Base-by-base conservation (phyloP, 768 basidiomycete genomes). In the Amanita brunnescens region DNA sequence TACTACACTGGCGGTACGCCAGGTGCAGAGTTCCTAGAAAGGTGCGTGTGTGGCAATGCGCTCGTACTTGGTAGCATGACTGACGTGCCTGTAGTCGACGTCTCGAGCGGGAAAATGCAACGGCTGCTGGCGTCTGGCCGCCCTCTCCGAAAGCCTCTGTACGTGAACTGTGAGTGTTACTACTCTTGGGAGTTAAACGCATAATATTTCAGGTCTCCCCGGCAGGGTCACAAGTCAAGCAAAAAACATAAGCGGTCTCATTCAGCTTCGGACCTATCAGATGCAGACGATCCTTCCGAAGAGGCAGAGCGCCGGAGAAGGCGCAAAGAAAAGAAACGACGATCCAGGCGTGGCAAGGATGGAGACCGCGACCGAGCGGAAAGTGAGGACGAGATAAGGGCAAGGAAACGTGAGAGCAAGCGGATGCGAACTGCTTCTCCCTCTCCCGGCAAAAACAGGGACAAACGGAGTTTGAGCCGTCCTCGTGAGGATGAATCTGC, bases 81-180 rank as follows among this genome's bases (percentile, higher is more conserved):
- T 29, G 26, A 29, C 7, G 7, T 29, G n/a, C 14, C 7, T 40
- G 5, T 54, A 92, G 90, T 58, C 90, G 91, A 29, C 74, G 87
- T 50, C 61, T 72, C 42, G 83, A 91, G 62, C 74, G 91, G 43
- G 80, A 80, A 57, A 70, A 58, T 4, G 77, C 67, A 7, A 73
- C 71, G 5, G 63, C 81, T n/a, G n/a, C n/a, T 1, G 74, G 75
- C 57, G 73, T 90, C n/a, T 93, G 91, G 91, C 91, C 91, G 1
- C 66, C 80, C 3, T 92, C 91, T 2, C 91, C 91, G 0, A 85
- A 83, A 56, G 78, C 74, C 9, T 80, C 81, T 49, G 68, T 76
- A 33, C 78, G 87, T 32, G 64, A 67, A 42, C 55, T 79, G 80
- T 87, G 66, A 26, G 82, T 70, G 38, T 16, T 39, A 16, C 26